These are phyloP conservation scores for Candida taoyuanica DNA, from an alignment of 805 yeast species.

Conservation along the genomic window DNA sequence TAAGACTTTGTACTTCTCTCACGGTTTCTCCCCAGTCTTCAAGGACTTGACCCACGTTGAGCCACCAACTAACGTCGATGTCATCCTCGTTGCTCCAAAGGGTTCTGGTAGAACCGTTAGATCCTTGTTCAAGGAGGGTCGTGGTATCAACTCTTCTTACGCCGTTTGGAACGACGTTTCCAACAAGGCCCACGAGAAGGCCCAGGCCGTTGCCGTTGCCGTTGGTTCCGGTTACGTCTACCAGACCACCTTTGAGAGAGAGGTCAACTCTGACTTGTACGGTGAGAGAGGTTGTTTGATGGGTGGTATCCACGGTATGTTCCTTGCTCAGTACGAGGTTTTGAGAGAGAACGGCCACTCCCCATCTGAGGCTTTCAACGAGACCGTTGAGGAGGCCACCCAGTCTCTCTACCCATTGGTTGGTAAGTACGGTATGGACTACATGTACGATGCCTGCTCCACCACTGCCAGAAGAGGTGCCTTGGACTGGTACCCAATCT, in stretches of 20 bases:
- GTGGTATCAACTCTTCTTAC: conserved; percentile 99
- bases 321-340: conserved; percentile 99
- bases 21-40: conserved; percentile 99
- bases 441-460: conserved; percentile 99
- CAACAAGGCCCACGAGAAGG: conserved; percentile 99
- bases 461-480: conserved; percentile 99
- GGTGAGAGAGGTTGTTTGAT: conserved; percentile 99
- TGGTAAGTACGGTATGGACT: conserved; percentile 99
- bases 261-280: conserved; percentile 97
- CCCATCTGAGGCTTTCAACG: conserved; percentile 99
- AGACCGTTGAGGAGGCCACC: conserved; percentile 99
- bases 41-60: conserved; percentile 95
- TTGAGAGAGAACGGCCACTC: conserved; percentile 99
- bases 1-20: conserved; percentile 97
- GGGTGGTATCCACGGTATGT: conserved; percentile 99
- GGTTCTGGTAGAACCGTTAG: conserved; percentile 99
- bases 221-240: conserved; percentile 99
- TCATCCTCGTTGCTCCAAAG: conserved; percentile 98
- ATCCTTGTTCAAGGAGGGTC: conserved; percentile 98
- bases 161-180: conserved; percentile 99
- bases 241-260: conserved; percentile 99
- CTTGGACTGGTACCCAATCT: conserved; percentile 98
- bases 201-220: conserved; percentile 97
- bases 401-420: conserved; percentile 98
- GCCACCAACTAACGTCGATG: conserved; percentile 92